Conservation (phyloP, 2,329 filamentous ascomycete genomes). For the Lasiodiplodia sp. region DNA sequence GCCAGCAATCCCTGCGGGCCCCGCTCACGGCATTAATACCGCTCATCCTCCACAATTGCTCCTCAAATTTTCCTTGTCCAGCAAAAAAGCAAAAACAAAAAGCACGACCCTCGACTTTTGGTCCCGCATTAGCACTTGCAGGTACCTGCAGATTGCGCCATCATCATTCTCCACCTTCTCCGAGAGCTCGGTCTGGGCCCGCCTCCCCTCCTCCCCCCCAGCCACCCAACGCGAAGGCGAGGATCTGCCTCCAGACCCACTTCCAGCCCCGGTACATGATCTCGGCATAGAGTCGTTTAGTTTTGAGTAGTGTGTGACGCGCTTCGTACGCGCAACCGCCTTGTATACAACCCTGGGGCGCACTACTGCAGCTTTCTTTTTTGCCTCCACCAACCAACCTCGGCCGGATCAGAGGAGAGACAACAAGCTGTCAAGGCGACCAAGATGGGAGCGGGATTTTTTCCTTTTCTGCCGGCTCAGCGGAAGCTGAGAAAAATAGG, state of each 20-base stretch:
- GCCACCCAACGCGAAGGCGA: not conserved
- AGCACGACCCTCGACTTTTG: not conserved
- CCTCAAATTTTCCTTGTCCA: not conserved
- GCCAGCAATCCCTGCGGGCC: not conserved
- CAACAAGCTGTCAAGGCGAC: not conserved
- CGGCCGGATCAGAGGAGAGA: not conserved
- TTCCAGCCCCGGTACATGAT: not conserved
- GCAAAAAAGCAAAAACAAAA: not conserved
- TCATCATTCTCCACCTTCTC: not conserved
- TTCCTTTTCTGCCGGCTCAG: not conserved
- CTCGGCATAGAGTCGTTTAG: not conserved
- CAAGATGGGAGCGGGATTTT: not conserved
- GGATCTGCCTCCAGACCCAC: not conserved
- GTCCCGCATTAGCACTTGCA: not conserved
- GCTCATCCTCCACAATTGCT: not conserved
- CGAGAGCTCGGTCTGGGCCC: not conserved
- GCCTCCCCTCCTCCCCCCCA: not conserved
- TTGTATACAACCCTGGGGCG: not conserved
- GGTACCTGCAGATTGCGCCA: conserved; percentile 3
- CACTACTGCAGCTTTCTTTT: not conserved
- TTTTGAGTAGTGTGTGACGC: not conserved
- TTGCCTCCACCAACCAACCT: not conserved
- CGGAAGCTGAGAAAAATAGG: not conserved
- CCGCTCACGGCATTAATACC: not conserved
- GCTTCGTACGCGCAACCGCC: not conserved